phyloP scores from a whole-genome alignment of 257 asterid genomes.

The Cynanchum wilfordii region DNA sequence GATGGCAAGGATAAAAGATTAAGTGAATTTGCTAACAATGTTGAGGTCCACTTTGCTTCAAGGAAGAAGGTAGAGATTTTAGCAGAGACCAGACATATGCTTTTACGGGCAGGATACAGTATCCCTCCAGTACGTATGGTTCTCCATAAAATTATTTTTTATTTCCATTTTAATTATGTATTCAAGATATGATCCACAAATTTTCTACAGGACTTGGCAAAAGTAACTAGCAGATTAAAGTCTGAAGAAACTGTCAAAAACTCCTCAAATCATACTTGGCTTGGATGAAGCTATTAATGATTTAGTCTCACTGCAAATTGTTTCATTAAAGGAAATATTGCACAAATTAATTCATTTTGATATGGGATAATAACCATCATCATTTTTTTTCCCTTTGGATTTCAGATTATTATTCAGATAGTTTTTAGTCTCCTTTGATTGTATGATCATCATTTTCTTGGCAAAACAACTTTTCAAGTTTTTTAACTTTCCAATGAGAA shows the following conservation, averaged over 20 bases:
- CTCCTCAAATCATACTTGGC: too few species aligned
- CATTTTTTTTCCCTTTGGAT: neutral
- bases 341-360: neutral
- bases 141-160: neutral
- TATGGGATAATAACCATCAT: neutral
- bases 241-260: slow-evolving; percentile 36
- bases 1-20: slow-evolving; percentile 66
- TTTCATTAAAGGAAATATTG: neutral
- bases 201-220: slow-evolving; percentile 39
- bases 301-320: neutral
- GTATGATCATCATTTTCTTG: neutral
- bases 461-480: neutral
- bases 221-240: slow-evolving; percentile 29
- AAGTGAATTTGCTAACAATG: slow-evolving; percentile 75
- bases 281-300: neutral
- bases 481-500: neutral
- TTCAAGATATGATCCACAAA: slow-evolving; percentile 5
- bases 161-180: neutral
- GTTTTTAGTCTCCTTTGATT: neutral
- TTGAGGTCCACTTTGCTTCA: slow-evolving; percentile 89
- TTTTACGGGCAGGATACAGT: slow-evolving; percentile 62
- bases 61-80: slow-evolving; percentile 85
- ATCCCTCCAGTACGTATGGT: slow-evolving; percentile 65
- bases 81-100: slow-evolving; percentile 75
- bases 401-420: neutral